Base-by-base conservation (phyloP, 1,139 yeast species). In the Nakaseomyces sp. region DNA sequence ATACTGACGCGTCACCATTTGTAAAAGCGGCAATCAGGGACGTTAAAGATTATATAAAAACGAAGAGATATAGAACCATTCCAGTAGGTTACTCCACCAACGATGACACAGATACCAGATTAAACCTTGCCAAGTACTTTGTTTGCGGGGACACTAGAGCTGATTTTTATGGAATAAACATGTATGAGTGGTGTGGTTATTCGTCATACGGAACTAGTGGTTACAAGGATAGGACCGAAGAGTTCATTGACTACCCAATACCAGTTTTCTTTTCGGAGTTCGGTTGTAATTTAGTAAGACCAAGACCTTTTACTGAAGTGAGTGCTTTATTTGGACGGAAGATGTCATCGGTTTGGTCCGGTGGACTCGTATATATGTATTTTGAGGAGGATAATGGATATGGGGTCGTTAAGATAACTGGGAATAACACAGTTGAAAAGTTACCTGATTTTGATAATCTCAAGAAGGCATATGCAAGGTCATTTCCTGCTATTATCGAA, bases 351-450 rank as follows among this genome's bases (percentile, higher is more conserved):
- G 87, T 83, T 42, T 86, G 95, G 94, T 85, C 95, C 37, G 95
- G 95, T 52, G 95, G 95, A 57, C 77, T 86, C 58, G 95, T 81
- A 28, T 86, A 85, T 70, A 83, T 85, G 94, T 86, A 82, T 68
- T 82, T 79, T 66, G 79, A 85, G 68, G 95, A 86, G 67, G 78
- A 70, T 46, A 86, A 85, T 66, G 67, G 81, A 54, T 86, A 82
- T 61, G 95, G 95, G 51, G 78, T 86, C 47, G 94, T 85, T 40
- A 60, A 77, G 44, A 66, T 79, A 45, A 62, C 66, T 46, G 64
- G 64, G 49, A 68, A 65, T 47, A 73, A 74, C 43, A 79, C 74
- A 54, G 68, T 76, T 8, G 53, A 58, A 3, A 65, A 67, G 37
- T 56, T 71, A 41, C 69, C 67, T 9, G 82, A 77, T 51, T 77